Base-by-base conservation (phyloP, 345 rosid species). In the Euclidium syriacum region DNA sequence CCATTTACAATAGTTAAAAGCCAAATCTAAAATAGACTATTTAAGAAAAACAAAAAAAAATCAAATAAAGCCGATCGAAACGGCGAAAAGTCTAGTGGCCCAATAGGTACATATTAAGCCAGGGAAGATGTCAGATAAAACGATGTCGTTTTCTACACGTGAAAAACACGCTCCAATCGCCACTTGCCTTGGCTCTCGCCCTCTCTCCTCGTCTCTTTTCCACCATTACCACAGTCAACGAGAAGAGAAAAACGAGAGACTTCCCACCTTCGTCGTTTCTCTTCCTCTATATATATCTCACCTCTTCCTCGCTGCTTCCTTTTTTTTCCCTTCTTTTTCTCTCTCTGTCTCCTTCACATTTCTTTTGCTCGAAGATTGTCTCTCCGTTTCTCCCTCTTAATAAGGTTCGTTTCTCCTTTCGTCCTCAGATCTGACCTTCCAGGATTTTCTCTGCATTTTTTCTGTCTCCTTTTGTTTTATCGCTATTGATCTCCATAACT, bases 281-380 rank as follows among this genome's bases (percentile, higher is more conserved):
- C 15, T 41, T 52, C 56, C 57, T 27, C 15, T 30, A 81, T 86
- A 90, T 90, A 86, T 80, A 77, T 75, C 27, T 20, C 49, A 25
- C 43, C 64, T 66, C 67, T 26, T 14, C 24, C 6, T 0, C 0
- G 0, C 6, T 0, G 20, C 23, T 0, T 3, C 3, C 0, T 5
- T 65, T 82, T 90, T 77, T 62, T 55, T 39, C 41, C 18, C 16
- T 16, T 43, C 49, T 30, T 30, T 46, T n/a, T 56, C 19, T 58
- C 17, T 52, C 27, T 34, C 23, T n/a, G n/a, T 29, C 64, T 23
- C 10, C 23, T 22, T 54, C 43, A 36, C 24, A 25, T 12, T 15
- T 10, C 20, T 16, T 27, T 42, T 41, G 30, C 42, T 36, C 25
- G 25, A 33, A 40, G 29, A 8, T 43, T 23, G 38, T 27, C 8